Percentiles rank a stretch among this genome's conserved stretches.
Conservation (phyloP, 345 rosid genomes). For the Brassica cretica region DNA sequence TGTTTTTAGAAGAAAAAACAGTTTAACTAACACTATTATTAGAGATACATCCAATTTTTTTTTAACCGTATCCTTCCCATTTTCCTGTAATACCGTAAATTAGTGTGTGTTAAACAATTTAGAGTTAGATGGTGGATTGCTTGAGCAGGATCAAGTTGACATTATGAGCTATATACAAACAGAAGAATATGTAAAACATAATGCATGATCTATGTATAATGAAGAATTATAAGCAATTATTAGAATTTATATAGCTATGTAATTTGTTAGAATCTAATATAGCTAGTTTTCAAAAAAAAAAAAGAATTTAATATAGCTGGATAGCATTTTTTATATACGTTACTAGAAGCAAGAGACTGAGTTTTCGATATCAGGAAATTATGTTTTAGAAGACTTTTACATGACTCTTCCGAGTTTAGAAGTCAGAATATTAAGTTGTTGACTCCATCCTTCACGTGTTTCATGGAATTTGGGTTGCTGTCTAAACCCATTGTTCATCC, state of each 20-base stretch:
- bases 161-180: not conserved
- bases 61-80: not conserved
- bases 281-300: too few species aligned
- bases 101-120: not conserved
- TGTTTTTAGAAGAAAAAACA: not conserved
- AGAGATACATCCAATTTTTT: not conserved
- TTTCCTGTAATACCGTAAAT: too few species aligned
- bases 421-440: not conserved
- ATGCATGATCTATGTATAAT: not conserved
- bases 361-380: not conserved
- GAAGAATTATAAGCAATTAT: not conserved
- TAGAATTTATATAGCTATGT: not conserved
- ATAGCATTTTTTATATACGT: too few species aligned
- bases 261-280: not conserved
- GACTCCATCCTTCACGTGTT: conserved; percentile 19
- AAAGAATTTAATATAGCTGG: not conserved
- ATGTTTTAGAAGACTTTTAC: not conserved
- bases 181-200: not conserved
- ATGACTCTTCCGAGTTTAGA: not conserved
- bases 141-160: not conserved
- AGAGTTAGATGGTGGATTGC: not conserved
- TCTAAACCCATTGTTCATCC: conserved; percentile 8
- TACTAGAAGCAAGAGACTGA: not conserved
- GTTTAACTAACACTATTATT: not conserved
- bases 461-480: conserved; percentile 19